A percentile compares a stretch with the other conserved stretches of the same genome.
phyloP scores from a whole-genome alignment of 495 filamentous ascomycete genomes.

The Xylaria bambusicola region DNA sequence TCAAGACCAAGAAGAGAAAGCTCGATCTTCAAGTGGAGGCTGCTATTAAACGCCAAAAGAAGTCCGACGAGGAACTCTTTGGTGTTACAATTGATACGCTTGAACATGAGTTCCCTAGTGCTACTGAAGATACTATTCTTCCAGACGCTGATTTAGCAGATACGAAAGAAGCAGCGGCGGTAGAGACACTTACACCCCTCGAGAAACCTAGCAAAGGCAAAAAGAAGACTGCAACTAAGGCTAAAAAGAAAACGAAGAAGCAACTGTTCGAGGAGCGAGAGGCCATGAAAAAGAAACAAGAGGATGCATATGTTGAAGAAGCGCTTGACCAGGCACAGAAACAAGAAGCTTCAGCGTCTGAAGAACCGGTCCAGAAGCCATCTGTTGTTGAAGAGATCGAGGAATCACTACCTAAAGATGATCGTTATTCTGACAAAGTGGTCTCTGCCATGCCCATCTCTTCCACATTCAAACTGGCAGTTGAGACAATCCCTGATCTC shows the following conservation, averaged over 20 bases:
- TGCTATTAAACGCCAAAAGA: constrained; percentile 68
- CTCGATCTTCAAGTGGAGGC: constrained; percentile 60
- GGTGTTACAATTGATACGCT: constrained; percentile 58
- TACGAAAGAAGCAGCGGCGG: constrained; percentile 39
- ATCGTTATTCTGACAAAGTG: constrained; percentile 33
- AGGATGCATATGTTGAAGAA: constrained; percentile 41
- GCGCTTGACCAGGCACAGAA: constrained; percentile 24
- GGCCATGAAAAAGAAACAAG: constrained; percentile 55
- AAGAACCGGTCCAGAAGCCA: constrained; percentile 18
- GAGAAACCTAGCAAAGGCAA: constrained; percentile 34
- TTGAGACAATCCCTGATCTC: constrained; percentile 27
- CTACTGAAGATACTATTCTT: constrained; percentile 42
- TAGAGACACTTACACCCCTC: constrained; percentile 21
- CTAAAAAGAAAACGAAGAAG: constrained; percentile 73
- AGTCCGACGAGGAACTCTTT: constrained; percentile 79
- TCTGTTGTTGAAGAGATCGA: constrained; percentile 14
- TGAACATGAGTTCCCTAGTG: constrained; percentile 47
- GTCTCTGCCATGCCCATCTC: constrained; percentile 29
- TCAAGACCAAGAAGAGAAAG: constrained; percentile 68
- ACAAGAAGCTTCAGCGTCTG: constrained; percentile 37
- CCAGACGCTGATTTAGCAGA: constrained; percentile 37
- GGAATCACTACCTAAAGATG: constrained; percentile 24
- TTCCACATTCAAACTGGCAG: constrained; percentile 25
- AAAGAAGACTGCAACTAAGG: constrained; percentile 48
- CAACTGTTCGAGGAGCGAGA: constrained; percentile 70